Conservation (phyloP, 768 basidiomycete species). For the Thelephora ganbajun region DNA sequence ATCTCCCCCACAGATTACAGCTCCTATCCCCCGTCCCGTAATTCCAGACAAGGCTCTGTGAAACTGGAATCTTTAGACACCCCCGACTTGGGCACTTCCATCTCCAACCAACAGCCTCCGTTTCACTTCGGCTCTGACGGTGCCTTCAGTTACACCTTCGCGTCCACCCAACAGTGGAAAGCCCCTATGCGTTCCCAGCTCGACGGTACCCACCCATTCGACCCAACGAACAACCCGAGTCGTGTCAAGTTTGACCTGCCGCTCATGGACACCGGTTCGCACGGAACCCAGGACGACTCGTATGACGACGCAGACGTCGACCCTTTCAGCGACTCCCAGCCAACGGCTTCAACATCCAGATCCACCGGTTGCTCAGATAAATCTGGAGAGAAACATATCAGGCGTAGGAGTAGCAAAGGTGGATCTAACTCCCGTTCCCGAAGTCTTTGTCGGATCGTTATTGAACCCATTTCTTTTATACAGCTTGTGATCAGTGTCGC, state of each 20-base stretch:
- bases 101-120: not conserved
- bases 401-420: conserved; percentile 72
- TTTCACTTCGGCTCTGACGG: not conserved
- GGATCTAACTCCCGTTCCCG: conserved; percentile 7
- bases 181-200: conserved; percentile 7
- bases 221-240: conserved; percentile 8
- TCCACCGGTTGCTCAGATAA: conserved; percentile 12
- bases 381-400: conserved; percentile 36
- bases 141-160: conserved; percentile 10
- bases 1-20: too few relatives aligned
- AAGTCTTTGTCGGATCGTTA: conserved; percentile 1
- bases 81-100: not conserved
- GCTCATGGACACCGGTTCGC: conserved; percentile 8
- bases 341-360: conserved; percentile 6
- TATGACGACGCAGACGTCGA: conserved; percentile 3
- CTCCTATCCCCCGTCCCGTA: too few relatives aligned
- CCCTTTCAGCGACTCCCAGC: not conserved
- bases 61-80: not conserved
- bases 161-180: conserved; percentile 9
- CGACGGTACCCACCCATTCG: conserved; percentile 10
- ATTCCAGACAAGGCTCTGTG: not conserved
- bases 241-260: conserved; percentile 8
- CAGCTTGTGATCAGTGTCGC: conserved; percentile 81
- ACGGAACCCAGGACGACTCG: conserved; percentile 5
- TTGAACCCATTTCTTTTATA: not conserved